Conservation (phyloP, 768 basidiomycete species). For the Leccinum pellstonianum region DNA sequence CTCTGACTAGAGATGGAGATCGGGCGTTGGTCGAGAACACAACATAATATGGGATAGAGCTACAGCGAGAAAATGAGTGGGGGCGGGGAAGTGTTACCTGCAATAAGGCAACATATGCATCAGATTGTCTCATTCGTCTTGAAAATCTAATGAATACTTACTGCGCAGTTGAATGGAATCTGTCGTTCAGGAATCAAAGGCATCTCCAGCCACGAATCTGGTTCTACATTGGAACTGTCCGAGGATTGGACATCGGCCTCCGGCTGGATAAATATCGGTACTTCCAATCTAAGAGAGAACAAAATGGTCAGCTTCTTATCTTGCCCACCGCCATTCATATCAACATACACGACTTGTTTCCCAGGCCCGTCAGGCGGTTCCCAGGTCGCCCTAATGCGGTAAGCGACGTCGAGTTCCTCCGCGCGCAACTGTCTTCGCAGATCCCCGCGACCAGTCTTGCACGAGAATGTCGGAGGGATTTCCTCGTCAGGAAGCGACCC, state of each 20-base stretch:
- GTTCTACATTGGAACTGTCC: constrained; percentile 43
- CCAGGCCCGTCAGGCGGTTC: constrained; percentile 48
- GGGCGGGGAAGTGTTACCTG: constrained; percentile 63
- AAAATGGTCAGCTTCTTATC: constrained; percentile 1
- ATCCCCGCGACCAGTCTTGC: constrained; percentile 32
- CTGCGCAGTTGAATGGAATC: constrained; percentile 65
- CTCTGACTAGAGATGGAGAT: constrained; percentile 51
- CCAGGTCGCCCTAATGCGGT: constrained; percentile 58
- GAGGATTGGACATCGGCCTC: constrained; percentile 58
- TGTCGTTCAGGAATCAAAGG: constrained; percentile 61
- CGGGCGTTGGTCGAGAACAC: constrained; percentile 67
- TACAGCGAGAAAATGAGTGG: constrained; percentile 57
- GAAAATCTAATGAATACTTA: constrained; percentile 36
- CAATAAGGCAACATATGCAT: constrained; percentile 3
- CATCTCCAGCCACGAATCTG: constrained; percentile 66
- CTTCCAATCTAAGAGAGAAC: constrained; percentile 50
- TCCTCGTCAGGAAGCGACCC: constrained; percentile 52
- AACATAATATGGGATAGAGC: constrained; percentile 68
- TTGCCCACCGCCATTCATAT: not conserved
- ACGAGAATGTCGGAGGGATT: constrained; percentile 58
- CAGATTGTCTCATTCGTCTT: not conserved
- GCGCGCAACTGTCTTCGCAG: constrained; percentile 24
- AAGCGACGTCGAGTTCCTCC: constrained; percentile 48
- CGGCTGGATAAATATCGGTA: constrained; percentile 61
- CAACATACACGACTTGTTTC: constrained; percentile 47